Percentiles rank a stretch among this genome's conserved stretches.
Conservation (phyloP, 2,329 filamentous ascomycete species). For the Aquanectria penicillioides region DNA sequence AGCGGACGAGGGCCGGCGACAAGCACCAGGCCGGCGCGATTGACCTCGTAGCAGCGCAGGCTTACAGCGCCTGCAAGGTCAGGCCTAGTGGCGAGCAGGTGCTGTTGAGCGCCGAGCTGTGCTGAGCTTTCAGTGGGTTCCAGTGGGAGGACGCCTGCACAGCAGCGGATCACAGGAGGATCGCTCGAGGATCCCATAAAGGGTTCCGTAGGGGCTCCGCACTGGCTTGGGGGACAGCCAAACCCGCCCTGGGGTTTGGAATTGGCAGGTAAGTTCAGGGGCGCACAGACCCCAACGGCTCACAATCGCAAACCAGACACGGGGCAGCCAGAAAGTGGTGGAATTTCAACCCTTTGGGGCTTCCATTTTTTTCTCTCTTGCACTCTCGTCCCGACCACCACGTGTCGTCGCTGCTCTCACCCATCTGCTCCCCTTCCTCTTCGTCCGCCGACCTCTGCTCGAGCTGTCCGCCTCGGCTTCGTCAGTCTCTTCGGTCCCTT, state of each 20-base stretch:
- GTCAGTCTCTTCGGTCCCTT: constrained; percentile 23
- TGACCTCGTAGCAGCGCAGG: constrained; percentile 18
- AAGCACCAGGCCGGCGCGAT: too few species aligned
- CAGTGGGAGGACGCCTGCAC: too few species aligned
- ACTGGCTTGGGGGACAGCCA: neutral
- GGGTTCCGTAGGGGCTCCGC: neutral
- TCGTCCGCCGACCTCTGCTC: constrained; percentile 19
- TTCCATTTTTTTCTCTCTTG: constrained; percentile 27
- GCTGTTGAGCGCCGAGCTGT: neutral
- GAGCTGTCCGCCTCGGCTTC: constrained; percentile 29
- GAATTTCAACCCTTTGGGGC: constrained; percentile 34
- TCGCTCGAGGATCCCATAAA: too few species aligned
- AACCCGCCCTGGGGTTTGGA: neutral
- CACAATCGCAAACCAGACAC: constrained; percentile 41
- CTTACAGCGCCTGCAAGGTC: constrained; percentile 12
- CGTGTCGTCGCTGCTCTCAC: constrained; percentile 22
- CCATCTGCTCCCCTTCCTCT: constrained; percentile 3
- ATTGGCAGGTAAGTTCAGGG: constrained; percentile 17
- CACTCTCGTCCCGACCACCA: constrained; percentile 20
- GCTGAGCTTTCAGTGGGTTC: constrained; percentile 12
- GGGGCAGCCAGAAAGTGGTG: constrained; percentile 41
- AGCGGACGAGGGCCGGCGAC: constrained; percentile 34
- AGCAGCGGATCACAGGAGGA: too few species aligned
- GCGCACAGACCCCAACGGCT: constrained; percentile 40
- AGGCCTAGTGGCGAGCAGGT: constrained; percentile 1